Conservation (phyloP, 2,329 filamentous ascomycete species). For the Ceratocystis smalleyi region DNA sequence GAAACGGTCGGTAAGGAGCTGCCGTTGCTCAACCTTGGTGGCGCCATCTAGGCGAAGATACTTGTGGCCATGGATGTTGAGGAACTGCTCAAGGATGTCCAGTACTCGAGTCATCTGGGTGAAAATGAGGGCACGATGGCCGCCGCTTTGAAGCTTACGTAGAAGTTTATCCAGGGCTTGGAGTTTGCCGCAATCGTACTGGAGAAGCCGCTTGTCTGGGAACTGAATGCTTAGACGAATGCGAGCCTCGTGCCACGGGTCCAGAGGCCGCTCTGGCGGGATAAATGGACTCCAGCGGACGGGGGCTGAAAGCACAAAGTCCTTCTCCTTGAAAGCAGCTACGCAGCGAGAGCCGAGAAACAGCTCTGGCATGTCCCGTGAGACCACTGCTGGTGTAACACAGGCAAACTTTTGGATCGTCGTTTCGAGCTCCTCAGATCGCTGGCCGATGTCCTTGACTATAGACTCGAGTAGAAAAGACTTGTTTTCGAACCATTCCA, state of each 20-base stretch:
- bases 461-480: constrained; percentile 48
- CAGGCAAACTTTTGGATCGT: constrained; percentile 80
- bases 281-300: constrained; percentile 41
- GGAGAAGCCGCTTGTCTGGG: constrained; percentile 85
- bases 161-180: constrained; percentile 78
- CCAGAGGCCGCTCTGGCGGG: constrained; percentile 41
- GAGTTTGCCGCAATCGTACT: constrained; percentile 95
- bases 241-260: constrained; percentile 86
- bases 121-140: constrained; percentile 91
- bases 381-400: constrained; percentile 76
- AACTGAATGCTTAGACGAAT: constrained; percentile 92
- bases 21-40: constrained; percentile 88
- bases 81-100: constrained; percentile 90
- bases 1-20: constrained; percentile 90
- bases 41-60: constrained; percentile 94
- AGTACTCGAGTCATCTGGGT: constrained; percentile 99
- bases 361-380: constrained; percentile 56
- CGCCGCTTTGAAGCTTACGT: constrained; percentile 71
- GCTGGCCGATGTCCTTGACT: constrained; percentile 58
- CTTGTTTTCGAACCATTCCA: constrained; percentile 61
- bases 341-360: constrained; percentile 47
- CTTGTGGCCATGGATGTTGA: constrained; percentile 94
- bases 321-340: constrained; percentile 39
- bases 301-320: constrained; percentile 42
- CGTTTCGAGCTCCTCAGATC: constrained; percentile 55